These are phyloP conservation scores for Xylaria sp. DNA, from an alignment of 2,329 filamentous ascomycete species.

Conservation along the genomic window DNA sequence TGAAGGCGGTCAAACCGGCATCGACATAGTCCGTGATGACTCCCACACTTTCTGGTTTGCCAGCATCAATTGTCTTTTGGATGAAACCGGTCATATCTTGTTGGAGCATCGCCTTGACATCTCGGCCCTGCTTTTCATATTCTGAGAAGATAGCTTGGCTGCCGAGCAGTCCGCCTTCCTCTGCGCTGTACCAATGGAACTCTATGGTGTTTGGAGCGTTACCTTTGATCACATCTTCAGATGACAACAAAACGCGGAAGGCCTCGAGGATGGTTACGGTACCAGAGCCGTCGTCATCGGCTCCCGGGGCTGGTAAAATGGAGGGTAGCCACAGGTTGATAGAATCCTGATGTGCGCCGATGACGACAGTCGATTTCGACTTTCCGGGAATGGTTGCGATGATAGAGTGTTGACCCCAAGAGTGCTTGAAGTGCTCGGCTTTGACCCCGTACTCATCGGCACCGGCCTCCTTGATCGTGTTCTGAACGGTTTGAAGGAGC, in stretches of 20 bases:
- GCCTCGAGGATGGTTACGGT: conserved; percentile 96
- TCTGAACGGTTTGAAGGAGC: conserved; percentile 79
- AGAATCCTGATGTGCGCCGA: conserved; percentile 93
- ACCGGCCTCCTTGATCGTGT: conserved; percentile 76
- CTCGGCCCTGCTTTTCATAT: conserved; percentile 77
- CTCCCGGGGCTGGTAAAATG: conserved; percentile 84
- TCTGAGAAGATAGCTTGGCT: conserved; percentile 88
- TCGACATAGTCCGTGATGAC: conserved; percentile 95
- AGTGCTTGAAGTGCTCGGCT: conserved; percentile 79
- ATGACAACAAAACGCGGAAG: conserved; percentile 80
- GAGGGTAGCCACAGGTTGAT: conserved; percentile 93
- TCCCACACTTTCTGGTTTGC: conserved; percentile 84
- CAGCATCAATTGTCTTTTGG: conserved; percentile 82
- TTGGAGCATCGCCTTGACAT: conserved; percentile 96
- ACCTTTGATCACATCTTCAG: conserved; percentile 75
- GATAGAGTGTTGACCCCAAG: conserved; percentile 90
- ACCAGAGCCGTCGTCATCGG: conserved; percentile 94
- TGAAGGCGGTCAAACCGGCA: conserved; percentile 82
- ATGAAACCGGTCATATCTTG: conserved; percentile 98
- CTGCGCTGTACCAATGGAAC: conserved; percentile 90
- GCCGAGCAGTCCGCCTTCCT: conserved; percentile 73
- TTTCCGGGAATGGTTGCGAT: conserved; percentile 91
- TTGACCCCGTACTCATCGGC: conserved; percentile 73
- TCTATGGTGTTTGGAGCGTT: conserved; percentile 87
- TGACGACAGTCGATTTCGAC: conserved; percentile 83